Base-by-base conservation (phyloP, 805 yeast genomes). In the Nakazawaea ernobii region DNA sequence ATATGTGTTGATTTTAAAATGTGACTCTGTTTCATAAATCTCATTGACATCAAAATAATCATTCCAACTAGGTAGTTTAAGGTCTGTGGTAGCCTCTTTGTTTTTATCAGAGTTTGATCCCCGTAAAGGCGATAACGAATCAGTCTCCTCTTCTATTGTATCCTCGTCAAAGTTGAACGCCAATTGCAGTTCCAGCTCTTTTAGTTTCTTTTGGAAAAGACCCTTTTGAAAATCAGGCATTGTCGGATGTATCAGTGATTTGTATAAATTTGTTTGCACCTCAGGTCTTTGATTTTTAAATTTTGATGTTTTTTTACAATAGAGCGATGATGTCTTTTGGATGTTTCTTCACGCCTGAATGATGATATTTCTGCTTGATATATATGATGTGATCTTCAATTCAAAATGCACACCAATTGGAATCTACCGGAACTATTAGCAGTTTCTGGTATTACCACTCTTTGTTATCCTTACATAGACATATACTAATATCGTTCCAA, bases 1-100 rank as follows among this genome's bases (percentile, higher is more conserved):
- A 59, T 81, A 86, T 0, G 80, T 75, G 49, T 82, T 77, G 58
- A 81, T 77, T 6, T 49, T 40, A 35, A 65, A 62, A 0, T 66
- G 66, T 1, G 59, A 32, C 0, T 49, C 44, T 4, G 44, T 45
- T 15, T 55, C 53, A 8, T 43, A 39, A 4, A 42, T 30, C 3
- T 48, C 47, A 32, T 62, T 60, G 13, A 51, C 36, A 2, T 59
- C 59, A 47, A 74, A 74, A 50, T 51, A 70, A 5, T 63, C 66
- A 0, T 50, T 35, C 74, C 74, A 69, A 17, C 48, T n/a, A 14
- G 60, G 57, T 2, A 48, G 39, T 8, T 17, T 39, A 13, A 26
- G 17, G 20, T 7, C 17, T 10, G 38, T 26, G 15, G 13, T 28
- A 8, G 28, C 11, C 3, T 42, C 35, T 10, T 8, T 11, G 3